A percentile compares a stretch with the other conserved stretches of the same genome.
These are phyloP conservation scores for Camelina laxa DNA, from an alignment of 345 rosid genomes.

Conservation along the genomic window DNA sequence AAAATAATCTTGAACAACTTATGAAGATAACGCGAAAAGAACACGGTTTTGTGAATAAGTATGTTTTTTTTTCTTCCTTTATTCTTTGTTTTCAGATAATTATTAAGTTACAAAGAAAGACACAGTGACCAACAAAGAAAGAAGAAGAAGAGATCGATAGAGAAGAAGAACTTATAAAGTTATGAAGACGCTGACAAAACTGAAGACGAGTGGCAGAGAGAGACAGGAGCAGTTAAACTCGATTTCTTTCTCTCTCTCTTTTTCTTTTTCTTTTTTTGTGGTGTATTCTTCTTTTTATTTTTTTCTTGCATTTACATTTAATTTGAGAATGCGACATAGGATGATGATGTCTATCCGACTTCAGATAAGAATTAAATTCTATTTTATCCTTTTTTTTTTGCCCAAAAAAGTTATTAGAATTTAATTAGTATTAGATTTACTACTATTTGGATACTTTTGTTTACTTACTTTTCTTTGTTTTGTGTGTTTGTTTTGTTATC, in stretches of 20 bases:
- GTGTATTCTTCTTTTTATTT: neutral
- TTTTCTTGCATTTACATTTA: neutral
- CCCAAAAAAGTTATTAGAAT: neutral
- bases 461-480: slow-evolving; percentile 17
- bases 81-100: slow-evolving; percentile 8
- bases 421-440: neutral
- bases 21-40: slow-evolving; percentile 31
- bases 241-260: neutral
- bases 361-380: neutral
- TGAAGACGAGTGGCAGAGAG: slow-evolving; percentile 42
- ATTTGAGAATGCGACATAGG: slow-evolving; percentile 16
- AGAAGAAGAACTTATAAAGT: slow-evolving; percentile 6
- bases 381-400: neutral
- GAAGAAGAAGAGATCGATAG: neutral
- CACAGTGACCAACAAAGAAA: slow-evolving; percentile 12
- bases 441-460: neutral
- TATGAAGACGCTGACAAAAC: slow-evolving; percentile 39
- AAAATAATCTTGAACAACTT: slow-evolving; percentile 23
- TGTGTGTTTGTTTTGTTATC: neutral
- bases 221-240: slow-evolving; percentile 30
- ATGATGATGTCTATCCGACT: neutral
- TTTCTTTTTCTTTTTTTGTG: neutral
- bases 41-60: slow-evolving; percentile 20
- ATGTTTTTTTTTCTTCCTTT: neutral
- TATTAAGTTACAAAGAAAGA: neutral